phyloP scores from a whole-genome alignment of 1,284 basidiomycete genomes.

The Cerioporus squamosus region DNA sequence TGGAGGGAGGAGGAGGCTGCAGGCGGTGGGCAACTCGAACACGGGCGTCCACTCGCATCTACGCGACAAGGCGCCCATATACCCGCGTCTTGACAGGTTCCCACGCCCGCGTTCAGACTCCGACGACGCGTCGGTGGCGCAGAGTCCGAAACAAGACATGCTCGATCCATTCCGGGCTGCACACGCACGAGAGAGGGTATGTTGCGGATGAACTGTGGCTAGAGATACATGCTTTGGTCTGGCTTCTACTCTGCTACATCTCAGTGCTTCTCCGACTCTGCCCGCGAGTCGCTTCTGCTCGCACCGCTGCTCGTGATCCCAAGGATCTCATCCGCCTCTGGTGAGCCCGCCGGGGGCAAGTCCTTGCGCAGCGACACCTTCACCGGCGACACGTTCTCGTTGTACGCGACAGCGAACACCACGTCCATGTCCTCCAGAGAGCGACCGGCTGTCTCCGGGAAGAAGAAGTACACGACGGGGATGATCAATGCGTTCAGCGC shows the following conservation, averaged over 20 bases:
- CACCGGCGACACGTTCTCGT: slow-evolving; percentile 60
- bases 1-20: slow-evolving; percentile 10
- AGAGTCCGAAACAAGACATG: background rate
- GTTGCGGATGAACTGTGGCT: background rate
- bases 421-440: slow-evolving; percentile 71
- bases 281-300: background rate
- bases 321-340: slow-evolving; percentile 57
- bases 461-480: slow-evolving; percentile 65
- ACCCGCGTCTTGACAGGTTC: slow-evolving; percentile 22
- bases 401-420: slow-evolving; percentile 62
- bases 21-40: slow-evolving; percentile 17
- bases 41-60: slow-evolving; percentile 18
- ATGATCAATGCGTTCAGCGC: slow-evolving; percentile 63
- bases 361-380: slow-evolving; percentile 59
- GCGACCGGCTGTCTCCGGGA: slow-evolving; percentile 70
- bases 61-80: slow-evolving; percentile 23
- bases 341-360: slow-evolving; percentile 55
- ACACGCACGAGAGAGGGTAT: background rate
- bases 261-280: background rate
- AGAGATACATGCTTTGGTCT: background rate
- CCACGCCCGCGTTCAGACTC: slow-evolving; percentile 22
- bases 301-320: slow-evolving; percentile 34
- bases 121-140: slow-evolving; percentile 20
- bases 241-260: background rate
- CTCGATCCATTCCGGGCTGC: background rate